phyloP scores from a whole-genome alignment of 768 basidiomycete genomes.

The Leccinum fibrillosum region DNA sequence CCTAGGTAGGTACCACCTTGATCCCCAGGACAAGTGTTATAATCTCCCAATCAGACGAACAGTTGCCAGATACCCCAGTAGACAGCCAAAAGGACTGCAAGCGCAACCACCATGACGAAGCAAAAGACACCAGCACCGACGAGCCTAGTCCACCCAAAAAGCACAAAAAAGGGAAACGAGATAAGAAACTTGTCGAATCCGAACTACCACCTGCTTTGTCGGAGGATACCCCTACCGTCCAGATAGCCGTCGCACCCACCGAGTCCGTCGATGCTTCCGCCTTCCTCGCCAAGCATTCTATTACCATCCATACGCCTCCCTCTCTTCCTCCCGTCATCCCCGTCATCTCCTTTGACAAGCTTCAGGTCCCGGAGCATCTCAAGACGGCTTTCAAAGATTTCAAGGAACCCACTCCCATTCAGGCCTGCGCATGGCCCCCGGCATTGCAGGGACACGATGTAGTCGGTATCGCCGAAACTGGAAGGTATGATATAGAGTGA shows the following conservation, averaged over 20 bases:
- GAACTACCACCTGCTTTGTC: conserved; percentile 4
- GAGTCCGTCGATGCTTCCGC: conserved; percentile 43
- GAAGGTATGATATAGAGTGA: conserved; percentile 49
- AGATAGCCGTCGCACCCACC: conserved; percentile 10
- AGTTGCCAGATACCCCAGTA: conserved; percentile 3
- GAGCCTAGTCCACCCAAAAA: conserved; percentile 18
- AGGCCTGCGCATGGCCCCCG: conserved; percentile 93
- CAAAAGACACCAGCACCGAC: neutral
- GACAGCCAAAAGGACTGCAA: conserved; percentile 24
- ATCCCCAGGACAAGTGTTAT: neutral
- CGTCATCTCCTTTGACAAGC: conserved; percentile 68
- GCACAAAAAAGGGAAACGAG: conserved; percentile 26
- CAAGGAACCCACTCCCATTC: conserved; percentile 90
- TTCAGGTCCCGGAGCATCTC: conserved; percentile 64
- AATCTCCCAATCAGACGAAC: neutral
- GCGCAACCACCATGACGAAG: conserved; percentile 17
- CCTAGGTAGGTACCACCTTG: neutral
- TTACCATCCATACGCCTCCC: conserved; percentile 63
- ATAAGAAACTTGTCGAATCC: conserved; percentile 1
- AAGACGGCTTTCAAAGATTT: conserved; percentile 64
- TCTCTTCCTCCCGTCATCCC: conserved; percentile 53
- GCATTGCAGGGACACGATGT: conserved; percentile 81
- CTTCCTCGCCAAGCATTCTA: conserved; percentile 69
- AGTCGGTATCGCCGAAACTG: conserved; percentile 95
- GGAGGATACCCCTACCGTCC: conserved; percentile 17